Conservation (phyloP, 2,329 filamentous ascomycete genomes). For the Aspergillus fructus region DNA sequence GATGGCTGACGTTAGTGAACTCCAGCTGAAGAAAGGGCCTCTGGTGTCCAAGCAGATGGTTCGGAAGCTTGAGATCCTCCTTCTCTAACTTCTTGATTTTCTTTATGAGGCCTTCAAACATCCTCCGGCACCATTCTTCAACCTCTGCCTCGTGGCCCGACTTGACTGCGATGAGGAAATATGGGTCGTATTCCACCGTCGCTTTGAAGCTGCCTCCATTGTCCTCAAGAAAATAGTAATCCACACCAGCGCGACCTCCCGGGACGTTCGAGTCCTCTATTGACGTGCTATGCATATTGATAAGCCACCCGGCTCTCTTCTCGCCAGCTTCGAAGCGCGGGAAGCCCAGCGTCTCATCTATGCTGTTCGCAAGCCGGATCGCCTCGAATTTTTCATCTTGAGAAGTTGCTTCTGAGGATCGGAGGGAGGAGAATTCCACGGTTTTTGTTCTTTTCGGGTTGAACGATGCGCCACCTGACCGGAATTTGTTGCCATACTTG, state of each 20-base stretch:
- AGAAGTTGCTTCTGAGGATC: slow-evolving; percentile 80
- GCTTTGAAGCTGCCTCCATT: slow-evolving; percentile 91
- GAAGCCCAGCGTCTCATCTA: slow-evolving; percentile 96
- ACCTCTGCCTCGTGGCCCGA: slow-evolving; percentile 87
- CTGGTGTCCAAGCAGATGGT: slow-evolving; percentile 88
- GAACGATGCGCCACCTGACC: slow-evolving; percentile 42
- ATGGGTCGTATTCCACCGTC: slow-evolving; percentile 93
- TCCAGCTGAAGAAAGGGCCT: slow-evolving; percentile 82
- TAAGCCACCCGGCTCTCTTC: slow-evolving; percentile 86
- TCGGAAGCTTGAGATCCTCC: slow-evolving; percentile 92
- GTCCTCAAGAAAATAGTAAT: slow-evolving; percentile 95
- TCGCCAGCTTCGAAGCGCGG: slow-evolving; percentile 84
- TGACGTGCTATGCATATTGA: slow-evolving; percentile 88
- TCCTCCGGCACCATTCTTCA: slow-evolving; percentile 87
- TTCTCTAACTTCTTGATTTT: slow-evolving; percentile 75
- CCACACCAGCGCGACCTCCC: slow-evolving; percentile 83
- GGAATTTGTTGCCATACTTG: slow-evolving; percentile 62
- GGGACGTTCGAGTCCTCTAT: slow-evolving; percentile 80
- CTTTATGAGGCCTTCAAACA: slow-evolving; percentile 79
- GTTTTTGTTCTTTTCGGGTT: slow-evolving; percentile 65
- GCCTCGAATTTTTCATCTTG: slow-evolving; percentile 91
- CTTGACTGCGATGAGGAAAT: slow-evolving; percentile 89
- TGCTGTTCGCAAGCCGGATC: slow-evolving; percentile 75
- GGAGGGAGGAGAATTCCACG: slow-evolving; percentile 71
- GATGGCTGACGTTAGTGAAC: slow-evolving; percentile 83